phyloP scores from a whole-genome alignment of 2,329 filamentous ascomycete genomes.

The Chaetomium olivaceum region DNA sequence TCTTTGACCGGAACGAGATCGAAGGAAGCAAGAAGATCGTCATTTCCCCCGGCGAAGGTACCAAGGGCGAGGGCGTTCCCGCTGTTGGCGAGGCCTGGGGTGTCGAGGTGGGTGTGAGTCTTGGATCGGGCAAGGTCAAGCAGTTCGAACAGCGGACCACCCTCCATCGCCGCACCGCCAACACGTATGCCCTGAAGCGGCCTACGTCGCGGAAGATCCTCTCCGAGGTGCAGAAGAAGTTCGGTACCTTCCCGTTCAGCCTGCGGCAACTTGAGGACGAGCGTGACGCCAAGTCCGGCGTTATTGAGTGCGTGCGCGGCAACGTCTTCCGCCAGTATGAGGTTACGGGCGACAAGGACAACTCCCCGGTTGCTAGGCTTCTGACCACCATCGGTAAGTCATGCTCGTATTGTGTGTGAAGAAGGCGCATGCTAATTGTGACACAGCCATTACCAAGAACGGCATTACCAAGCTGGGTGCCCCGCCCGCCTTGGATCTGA shows the following conservation, averaged over 20 bases:
- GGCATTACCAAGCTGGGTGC: constrained; percentile 83
- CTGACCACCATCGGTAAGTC: constrained; percentile 87
- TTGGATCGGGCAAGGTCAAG: constrained; percentile 95
- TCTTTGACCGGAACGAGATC: constrained; percentile 96
- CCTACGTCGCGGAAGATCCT: constrained; percentile 89
- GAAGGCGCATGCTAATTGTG: constrained; percentile 31
- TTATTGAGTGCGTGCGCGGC: constrained; percentile 92
- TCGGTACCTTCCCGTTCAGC: constrained; percentile 96
- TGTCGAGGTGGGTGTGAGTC: constrained; percentile 90
- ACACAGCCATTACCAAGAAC: constrained; percentile 91
- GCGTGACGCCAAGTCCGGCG: constrained; percentile 90
- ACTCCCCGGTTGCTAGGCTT: constrained; percentile 77
- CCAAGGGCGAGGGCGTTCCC: constrained; percentile 85
- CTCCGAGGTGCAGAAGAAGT: constrained; percentile 95
- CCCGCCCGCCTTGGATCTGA: constrained; percentile 72
- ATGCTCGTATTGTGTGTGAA: constrained; percentile 1
- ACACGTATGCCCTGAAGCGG: constrained; percentile 91
- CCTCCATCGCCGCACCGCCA: constrained; percentile 87
- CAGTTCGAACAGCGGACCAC: constrained; percentile 83
- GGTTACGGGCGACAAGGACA: constrained; percentile 91
- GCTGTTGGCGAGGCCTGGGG: constrained; percentile 96
- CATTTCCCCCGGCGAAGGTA: constrained; percentile 78
- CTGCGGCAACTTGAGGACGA: constrained; percentile 96
- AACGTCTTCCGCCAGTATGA: constrained; percentile 96
- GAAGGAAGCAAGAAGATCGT: constrained; percentile 98